These are phyloP conservation scores for Clonostachys byssicola DNA, from an alignment of 2,329 filamentous ascomycete species.

Conservation along the genomic window DNA sequence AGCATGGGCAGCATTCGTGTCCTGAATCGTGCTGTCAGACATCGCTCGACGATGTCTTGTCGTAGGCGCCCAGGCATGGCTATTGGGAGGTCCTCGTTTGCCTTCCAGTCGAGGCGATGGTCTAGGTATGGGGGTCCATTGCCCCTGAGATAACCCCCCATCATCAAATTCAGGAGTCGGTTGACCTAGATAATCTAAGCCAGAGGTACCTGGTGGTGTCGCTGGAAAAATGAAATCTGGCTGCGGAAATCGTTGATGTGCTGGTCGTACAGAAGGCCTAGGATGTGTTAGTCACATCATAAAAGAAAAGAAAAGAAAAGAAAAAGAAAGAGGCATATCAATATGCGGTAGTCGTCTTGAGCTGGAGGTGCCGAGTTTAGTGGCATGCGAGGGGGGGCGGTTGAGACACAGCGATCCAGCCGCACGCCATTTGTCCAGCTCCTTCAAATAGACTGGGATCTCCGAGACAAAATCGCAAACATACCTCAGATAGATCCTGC, in stretches of 20 bases:
- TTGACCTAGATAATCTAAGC: slow-evolving; percentile 39
- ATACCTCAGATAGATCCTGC: slow-evolving; percentile 78
- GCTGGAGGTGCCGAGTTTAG: too few relatives aligned
- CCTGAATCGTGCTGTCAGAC: slow-evolving; percentile 75
- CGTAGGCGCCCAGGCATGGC: slow-evolving; percentile 4
- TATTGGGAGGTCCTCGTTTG: slow-evolving; percentile 1
- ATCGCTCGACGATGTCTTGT: slow-evolving; percentile 56
- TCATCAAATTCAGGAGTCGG: slow-evolving; percentile 13
- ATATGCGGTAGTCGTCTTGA: too few relatives aligned
- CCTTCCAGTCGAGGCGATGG: slow-evolving; percentile 24
- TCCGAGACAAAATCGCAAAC: slow-evolving; percentile 10
- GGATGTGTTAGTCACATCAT: background rate
- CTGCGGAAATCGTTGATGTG: slow-evolving; percentile 57
- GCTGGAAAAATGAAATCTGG: slow-evolving; percentile 57
- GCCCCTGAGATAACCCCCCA: slow-evolving; percentile 19
- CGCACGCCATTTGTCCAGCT: background rate
- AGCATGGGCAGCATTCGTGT: slow-evolving; percentile 47
- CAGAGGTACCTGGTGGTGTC: slow-evolving; percentile 56
- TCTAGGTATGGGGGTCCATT: slow-evolving; percentile 38
- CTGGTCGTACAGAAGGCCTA: slow-evolving; percentile 59
- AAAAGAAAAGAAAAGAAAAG: background rate
- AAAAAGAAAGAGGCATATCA: too few relatives aligned
- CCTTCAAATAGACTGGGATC: too few relatives aligned
- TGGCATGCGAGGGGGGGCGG: background rate
- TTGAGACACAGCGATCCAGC: too few relatives aligned